Evolutionary conservation across 176 grass and related monocot species (phyloP).

Genomic region (Leersia perrieri): DNA sequence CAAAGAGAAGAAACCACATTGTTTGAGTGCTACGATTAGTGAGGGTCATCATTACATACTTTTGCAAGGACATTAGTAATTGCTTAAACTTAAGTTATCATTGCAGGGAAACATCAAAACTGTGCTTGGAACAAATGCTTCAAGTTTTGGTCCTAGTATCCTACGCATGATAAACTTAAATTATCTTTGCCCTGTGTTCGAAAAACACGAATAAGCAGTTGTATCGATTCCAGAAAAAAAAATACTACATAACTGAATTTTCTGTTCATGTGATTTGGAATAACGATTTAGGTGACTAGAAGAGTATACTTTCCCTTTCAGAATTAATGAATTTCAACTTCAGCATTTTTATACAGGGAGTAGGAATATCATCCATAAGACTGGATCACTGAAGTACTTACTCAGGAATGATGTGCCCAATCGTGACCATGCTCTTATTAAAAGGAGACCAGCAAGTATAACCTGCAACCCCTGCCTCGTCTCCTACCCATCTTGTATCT

Average conservation of each 20-base stretch:
- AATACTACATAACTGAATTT: neutral
- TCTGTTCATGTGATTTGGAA: neutral
- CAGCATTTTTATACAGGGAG: neutral
- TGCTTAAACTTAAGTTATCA: conserved; percentile 7
- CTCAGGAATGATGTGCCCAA: conserved; percentile 57
- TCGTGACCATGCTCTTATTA: conserved; percentile 67
- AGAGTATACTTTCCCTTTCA: neutral
- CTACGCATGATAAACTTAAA: neutral
- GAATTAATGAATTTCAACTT: neutral
- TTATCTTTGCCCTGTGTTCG: neutral
- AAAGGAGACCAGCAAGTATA: conserved; percentile 84
- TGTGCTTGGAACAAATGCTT: neutral
- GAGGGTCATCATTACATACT: neutral
- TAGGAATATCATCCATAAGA: neutral
- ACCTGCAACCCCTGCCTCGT: conserved; percentile 63
- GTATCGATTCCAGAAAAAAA: neutral
- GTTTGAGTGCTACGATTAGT: neutral
- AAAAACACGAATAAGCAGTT: conserved; percentile 3
- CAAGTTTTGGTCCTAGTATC: conserved; percentile 8
- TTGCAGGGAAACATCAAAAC: neutral
- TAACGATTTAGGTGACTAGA: neutral
- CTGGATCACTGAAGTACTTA: conserved; percentile 57
- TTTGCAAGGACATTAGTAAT: neutral
- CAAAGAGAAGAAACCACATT: conserved; percentile 20
- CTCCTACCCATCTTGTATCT: conserved; percentile 82